Evolutionary conservation across 225 moss, liverwort and hornwort species (phyloP).

Genomic region (Rhytidiadelphus loreus): DNA sequence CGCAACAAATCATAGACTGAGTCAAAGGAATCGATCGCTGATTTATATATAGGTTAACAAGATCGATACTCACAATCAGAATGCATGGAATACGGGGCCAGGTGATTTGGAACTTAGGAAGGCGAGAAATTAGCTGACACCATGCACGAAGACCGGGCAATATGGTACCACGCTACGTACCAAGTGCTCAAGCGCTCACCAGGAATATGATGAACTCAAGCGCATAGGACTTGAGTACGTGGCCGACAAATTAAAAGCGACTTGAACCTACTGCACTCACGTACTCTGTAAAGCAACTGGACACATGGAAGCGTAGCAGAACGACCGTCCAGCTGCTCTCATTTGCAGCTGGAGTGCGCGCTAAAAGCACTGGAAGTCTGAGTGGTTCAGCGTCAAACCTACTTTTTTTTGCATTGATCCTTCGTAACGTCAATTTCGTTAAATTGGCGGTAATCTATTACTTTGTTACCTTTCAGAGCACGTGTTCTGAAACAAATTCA

Average conservation of each 20-base stretch:
- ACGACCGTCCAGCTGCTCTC: neutral
- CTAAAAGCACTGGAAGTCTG: neutral
- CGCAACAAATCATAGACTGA: neutral
- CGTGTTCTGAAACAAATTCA: too few relatives aligned
- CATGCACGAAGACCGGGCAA: neutral
- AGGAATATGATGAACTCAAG: neutral
- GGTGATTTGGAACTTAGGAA: neutral
- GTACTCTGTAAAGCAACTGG: neutral
- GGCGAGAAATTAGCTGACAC: neutral
- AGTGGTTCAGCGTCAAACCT: neutral
- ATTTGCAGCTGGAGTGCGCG: neutral
- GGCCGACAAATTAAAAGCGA: neutral
- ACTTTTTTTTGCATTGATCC: neutral
- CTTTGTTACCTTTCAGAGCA: neutral
- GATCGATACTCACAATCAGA: neutral
- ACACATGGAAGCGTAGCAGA: neutral
- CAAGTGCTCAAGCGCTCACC: neutral
- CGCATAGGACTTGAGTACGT: neutral
- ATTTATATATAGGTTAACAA: too few relatives aligned
- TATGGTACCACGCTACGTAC: neutral
- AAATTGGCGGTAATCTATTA: neutral
- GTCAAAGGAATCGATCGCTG: neutral
- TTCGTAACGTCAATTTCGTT: neutral
- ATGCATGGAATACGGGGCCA: neutral
- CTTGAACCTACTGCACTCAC: neutral